phyloP scores from a whole-genome alignment of 306 rosid species.

The Cotoneaster glaucophyllus region DNA sequence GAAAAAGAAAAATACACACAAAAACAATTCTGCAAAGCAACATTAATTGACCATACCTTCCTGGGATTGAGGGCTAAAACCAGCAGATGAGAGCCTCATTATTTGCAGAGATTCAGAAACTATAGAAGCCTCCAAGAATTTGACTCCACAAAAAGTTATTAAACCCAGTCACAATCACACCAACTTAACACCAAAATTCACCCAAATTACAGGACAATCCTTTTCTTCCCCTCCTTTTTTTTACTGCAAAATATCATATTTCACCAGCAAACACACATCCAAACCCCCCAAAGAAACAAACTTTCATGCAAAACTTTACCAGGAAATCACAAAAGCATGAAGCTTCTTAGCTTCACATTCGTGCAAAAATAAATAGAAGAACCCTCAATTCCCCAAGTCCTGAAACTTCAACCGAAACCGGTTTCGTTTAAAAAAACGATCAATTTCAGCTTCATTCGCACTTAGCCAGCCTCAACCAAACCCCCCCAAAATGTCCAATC shows the following conservation, averaged over 20 bases:
- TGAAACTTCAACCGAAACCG: constrained; percentile 67
- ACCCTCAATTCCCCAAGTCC: constrained; percentile 25
- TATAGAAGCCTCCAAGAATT: constrained; percentile 25
- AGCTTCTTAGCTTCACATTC: constrained; percentile 11
- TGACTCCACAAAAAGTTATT: constrained; percentile 29
- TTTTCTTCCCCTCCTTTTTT: constrained; percentile 21
- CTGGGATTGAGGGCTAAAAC: constrained; percentile 79
- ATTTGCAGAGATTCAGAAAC: constrained; percentile 16
- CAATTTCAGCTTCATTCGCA: constrained; percentile 65
- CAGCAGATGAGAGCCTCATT: constrained; percentile 91
- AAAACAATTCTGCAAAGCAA: constrained; percentile 12
- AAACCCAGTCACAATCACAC: constrained; percentile 23
- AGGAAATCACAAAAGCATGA: constrained; percentile 11
- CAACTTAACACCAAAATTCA: constrained; percentile 36
- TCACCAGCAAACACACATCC: constrained; percentile 29
- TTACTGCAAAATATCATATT: constrained; percentile 34
- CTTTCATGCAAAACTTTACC: constrained; percentile 4
- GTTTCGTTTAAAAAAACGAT: constrained; percentile 46
- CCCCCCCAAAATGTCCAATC: constrained; percentile 31
- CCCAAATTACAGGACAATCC: constrained; percentile 30
- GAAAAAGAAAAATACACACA: neutral
- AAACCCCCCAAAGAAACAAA: constrained; percentile 23
- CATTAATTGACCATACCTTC: constrained; percentile 49
- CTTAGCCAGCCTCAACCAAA: constrained; percentile 33
- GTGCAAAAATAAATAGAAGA: constrained; percentile 1